Conservation (phyloP, 2,329 filamentous ascomycete species). For the Penicillium sp. region DNA sequence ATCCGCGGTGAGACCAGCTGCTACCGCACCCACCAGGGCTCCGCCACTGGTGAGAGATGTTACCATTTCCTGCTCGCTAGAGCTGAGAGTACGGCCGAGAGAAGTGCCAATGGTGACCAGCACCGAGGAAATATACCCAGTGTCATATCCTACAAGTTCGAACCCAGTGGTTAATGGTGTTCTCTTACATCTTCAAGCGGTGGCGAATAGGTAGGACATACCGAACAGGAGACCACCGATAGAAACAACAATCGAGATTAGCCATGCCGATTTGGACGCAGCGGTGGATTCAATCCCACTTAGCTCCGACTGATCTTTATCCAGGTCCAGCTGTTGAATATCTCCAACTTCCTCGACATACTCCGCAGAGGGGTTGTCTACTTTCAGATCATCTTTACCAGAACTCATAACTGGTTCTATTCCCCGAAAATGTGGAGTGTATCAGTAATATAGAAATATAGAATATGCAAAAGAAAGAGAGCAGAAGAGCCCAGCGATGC, state of each 20-base stretch:
- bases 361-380: not conserved
- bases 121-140: slow-evolving; percentile 19
- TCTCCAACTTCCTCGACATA: slow-evolving; percentile 16
- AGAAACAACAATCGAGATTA: slow-evolving; percentile 19
- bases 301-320: slow-evolving; percentile 7
- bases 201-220: not conserved
- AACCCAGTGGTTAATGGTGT: not conserved
- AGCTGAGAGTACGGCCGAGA: slow-evolving; percentile 13
- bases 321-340: not conserved
- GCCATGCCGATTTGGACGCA: slow-evolving; percentile 16
- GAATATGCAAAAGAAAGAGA: not conserved
- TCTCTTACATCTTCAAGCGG: not conserved
- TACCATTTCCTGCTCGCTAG: slow-evolving; percentile 20
- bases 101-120: slow-evolving; percentile 15
- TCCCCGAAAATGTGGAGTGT: not conserved
- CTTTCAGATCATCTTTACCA: not conserved
- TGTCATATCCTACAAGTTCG: slow-evolving; percentile 13
- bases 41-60: slow-evolving; percentile 39
- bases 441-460: not conserved
- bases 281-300: slow-evolving; percentile 15
- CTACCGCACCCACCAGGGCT: slow-evolving; percentile 49
- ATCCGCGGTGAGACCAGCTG: slow-evolving; percentile 40
- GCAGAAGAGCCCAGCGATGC: not conserved
- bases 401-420: slow-evolving; percentile 5
- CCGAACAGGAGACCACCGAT: slow-evolving; percentile 18